phyloP scores from a whole-genome alignment of 2,329 filamentous ascomycete species.

The Fusarium lyarnte region DNA sequence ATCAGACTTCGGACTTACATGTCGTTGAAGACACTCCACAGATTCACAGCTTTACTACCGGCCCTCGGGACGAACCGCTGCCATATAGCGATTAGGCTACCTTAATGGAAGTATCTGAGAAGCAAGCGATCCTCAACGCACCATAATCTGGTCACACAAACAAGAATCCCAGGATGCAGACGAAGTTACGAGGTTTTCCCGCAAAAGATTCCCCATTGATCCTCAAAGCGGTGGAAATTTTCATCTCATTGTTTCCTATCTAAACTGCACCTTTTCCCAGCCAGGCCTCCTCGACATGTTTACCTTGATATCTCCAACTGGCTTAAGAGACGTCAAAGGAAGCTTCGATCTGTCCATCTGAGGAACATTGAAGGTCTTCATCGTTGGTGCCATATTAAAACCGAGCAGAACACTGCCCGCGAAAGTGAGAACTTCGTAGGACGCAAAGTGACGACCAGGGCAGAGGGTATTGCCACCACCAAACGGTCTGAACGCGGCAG shows the following conservation, averaged over 20 bases:
- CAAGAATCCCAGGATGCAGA: no score
- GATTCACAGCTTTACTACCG: accelerated
- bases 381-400: constrained; percentile 23
- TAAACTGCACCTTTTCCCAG: background rate
- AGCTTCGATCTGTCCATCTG: constrained; percentile 32
- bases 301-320: constrained; percentile 8
- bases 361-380: constrained; percentile 4
- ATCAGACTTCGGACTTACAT: no score
- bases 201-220: background rate
- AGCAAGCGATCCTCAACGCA: no score
- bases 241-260: background rate
- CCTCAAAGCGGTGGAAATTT: no score
- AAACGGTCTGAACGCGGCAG: constrained; percentile 33
- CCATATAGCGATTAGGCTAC: background rate
- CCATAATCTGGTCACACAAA: no score
- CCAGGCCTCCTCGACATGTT: background rate
- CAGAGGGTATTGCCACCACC: constrained; percentile 33
- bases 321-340: constrained; percentile 30
- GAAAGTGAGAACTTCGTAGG: constrained; percentile 32
- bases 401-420: constrained; percentile 20
- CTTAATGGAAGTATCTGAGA: no score
- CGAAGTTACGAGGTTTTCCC: no score
- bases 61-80: background rate
- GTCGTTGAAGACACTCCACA: no score
- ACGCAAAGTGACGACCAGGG: constrained; percentile 29